Conservation (phyloP, 495 filamentous ascomycete species). For the Annulohypoxylon stygium region DNA sequence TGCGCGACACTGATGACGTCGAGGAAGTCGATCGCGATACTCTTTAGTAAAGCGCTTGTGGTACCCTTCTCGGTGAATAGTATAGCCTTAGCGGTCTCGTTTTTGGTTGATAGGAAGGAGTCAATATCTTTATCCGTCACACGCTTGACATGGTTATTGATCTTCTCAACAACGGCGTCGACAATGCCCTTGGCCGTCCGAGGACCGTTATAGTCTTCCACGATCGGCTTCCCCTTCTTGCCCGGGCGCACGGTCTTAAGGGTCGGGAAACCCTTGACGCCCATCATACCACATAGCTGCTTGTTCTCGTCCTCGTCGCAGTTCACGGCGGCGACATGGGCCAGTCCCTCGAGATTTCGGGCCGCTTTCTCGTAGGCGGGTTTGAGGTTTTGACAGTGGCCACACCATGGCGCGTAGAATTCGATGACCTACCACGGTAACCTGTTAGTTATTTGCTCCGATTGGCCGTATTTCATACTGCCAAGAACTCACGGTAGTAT, state of each 20-base stretch:
- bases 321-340: conserved; percentile 93
- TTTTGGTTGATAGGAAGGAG: conserved; percentile 77
- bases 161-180: conserved; percentile 84
- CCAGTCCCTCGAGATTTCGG: conserved; percentile 86
- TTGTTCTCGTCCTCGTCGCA: conserved; percentile 98
- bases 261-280: conserved; percentile 95
- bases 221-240: conserved; percentile 77
- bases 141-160: conserved; percentile 90
- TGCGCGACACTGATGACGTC: conserved; percentile 85
- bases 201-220: conserved; percentile 93
- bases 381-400: conserved; percentile 95
- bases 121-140: conserved; percentile 84
- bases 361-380: conserved; percentile 96
- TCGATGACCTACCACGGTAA: conserved; percentile 66
- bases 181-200: conserved; percentile 88
- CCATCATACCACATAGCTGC: conserved; percentile 85
- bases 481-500: conserved; percentile 80
- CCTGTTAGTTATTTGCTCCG: not conserved
- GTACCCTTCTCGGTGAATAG: conserved; percentile 96
- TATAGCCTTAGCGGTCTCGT: conserved; percentile 85
- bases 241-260: conserved; percentile 94
- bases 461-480: not conserved
- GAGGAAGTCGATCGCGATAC: conserved; percentile 92
- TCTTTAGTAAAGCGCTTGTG: conserved; percentile 82
- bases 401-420: conserved; percentile 97